Percentiles rank a stretch among this genome's conserved stretches.
Conservation (phyloP, 2,329 filamentous ascomycete genomes). For the Penicillium frequentans region DNA sequence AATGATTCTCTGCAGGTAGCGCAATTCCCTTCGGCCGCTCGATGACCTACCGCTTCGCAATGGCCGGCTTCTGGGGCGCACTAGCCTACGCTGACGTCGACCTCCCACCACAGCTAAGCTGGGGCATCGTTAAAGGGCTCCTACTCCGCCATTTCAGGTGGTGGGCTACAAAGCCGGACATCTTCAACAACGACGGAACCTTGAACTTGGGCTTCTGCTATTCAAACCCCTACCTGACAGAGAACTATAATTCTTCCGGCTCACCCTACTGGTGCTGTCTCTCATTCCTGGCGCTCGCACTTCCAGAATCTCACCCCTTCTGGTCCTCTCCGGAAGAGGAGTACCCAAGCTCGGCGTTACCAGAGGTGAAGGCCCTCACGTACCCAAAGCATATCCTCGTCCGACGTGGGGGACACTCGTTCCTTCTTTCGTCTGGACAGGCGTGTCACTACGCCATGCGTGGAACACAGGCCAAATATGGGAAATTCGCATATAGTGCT, state of each 20-base stretch:
- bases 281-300: slow-evolving; percentile 71
- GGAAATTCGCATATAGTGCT: slow-evolving; percentile 73
- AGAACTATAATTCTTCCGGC: slow-evolving; percentile 80
- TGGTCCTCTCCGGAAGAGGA: slow-evolving; percentile 69
- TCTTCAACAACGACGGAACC: slow-evolving; percentile 73
- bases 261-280: slow-evolving; percentile 76
- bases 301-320: slow-evolving; percentile 70
- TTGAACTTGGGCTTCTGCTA: slow-evolving; percentile 76
- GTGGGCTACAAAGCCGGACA: slow-evolving; percentile 69
- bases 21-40: slow-evolving; percentile 76
- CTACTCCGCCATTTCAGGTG: slow-evolving; percentile 72
- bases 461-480: slow-evolving; percentile 79
- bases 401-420: slow-evolving; percentile 70
- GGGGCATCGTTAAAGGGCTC: slow-evolving; percentile 77
- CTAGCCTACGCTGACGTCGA: slow-evolving; percentile 74
- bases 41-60: slow-evolving; percentile 79
- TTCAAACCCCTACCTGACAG: slow-evolving; percentile 77
- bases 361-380: slow-evolving; percentile 56
- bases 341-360: neutral
- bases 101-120: slow-evolving; percentile 68
- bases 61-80: slow-evolving; percentile 81
- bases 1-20: slow-evolving; percentile 43
- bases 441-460: slow-evolving; percentile 82
- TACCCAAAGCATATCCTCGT: slow-evolving; percentile 74
- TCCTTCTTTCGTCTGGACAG: slow-evolving; percentile 74